phyloP scores from a whole-genome alignment of 2,329 filamentous ascomycete species.

The Ophiostoma ips region DNA sequence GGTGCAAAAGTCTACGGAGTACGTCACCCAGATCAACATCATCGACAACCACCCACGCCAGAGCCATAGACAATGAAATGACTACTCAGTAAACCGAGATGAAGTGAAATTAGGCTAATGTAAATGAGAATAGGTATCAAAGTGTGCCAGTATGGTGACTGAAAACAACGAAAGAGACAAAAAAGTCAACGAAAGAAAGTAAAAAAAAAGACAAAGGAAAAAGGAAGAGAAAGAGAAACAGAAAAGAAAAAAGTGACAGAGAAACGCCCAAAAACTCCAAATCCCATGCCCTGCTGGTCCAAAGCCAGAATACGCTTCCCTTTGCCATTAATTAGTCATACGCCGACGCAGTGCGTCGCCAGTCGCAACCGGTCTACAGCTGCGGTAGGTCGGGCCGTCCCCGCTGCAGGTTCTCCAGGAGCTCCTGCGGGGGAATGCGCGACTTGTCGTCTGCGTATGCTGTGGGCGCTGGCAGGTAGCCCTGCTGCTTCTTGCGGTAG shows the following conservation, averaged over 20 bases:
- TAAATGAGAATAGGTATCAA: not conserved
- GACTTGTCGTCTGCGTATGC: slow-evolving; percentile 46
- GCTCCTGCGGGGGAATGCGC: slow-evolving; percentile 46
- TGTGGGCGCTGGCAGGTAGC: slow-evolving; percentile 62
- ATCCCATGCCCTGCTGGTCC: not conserved
- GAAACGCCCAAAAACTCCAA: not conserved
- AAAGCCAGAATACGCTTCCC: not conserved
- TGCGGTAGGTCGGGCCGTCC: slow-evolving; percentile 35
- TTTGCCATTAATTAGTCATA: not conserved
- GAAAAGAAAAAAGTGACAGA: not conserved
- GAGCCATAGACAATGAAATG: no score
- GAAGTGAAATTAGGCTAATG: no score
- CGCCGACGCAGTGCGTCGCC: no score
- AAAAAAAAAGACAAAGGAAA: not conserved
- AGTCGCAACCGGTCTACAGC: slow-evolving; percentile 24
- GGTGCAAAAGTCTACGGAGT: no score
- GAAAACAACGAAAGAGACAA: not conserved
- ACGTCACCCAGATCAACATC: no score
- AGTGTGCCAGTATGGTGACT: not conserved
- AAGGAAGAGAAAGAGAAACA: not conserved
- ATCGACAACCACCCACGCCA: no score
- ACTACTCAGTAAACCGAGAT: no score
- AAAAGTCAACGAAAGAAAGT: not conserved
- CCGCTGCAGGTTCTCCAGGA: slow-evolving; percentile 39
- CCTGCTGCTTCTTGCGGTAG: slow-evolving; percentile 61